A percentile compares a stretch with the other conserved stretches of the same genome.
Evolutionary conservation across 2,329 filamentous ascomycete genomes (phyloP).

Genomic region (Colletotrichum magnum): DNA sequence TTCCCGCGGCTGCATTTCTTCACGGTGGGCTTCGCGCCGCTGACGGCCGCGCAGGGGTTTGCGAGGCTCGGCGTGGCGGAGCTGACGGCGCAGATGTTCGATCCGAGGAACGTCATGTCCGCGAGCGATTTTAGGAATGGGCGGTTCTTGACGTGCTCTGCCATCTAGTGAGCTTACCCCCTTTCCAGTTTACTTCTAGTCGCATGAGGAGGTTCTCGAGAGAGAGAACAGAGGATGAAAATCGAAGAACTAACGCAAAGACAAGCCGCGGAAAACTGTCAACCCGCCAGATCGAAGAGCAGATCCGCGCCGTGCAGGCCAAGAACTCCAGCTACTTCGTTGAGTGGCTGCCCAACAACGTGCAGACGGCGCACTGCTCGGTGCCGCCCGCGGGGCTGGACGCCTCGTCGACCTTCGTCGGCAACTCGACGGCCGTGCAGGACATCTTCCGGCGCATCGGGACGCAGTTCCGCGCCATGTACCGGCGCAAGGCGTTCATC

Average conservation of each 20-base stretch:
- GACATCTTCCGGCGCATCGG: conserved; percentile 99
- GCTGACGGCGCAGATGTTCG: conserved; percentile 99
- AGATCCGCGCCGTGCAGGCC: conserved; percentile 99
- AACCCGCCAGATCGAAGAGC: conserved; percentile 99
- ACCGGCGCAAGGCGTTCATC: conserved; percentile 99
- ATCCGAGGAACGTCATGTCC: conserved; percentile 99
- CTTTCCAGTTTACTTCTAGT: background rate
- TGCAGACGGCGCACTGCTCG: conserved; percentile 98
- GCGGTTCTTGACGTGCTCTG: conserved; percentile 98
- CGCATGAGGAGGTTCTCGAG: no score
- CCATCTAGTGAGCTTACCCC: conserved; percentile 82
- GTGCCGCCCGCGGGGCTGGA: conserved; percentile 96
- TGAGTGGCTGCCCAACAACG: conserved; percentile 99
- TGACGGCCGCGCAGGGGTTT: conserved; percentile 88
- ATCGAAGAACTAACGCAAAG: background rate
- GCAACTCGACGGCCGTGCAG: conserved; percentile 99
- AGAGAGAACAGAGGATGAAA: no score
- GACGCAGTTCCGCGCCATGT: conserved; percentile 99
- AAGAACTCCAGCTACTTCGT: conserved; percentile 99
- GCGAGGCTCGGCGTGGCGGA: conserved; percentile 97
- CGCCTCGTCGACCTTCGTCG: conserved; percentile 99
- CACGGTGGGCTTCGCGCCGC: conserved; percentile 99
- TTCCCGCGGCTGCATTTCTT: conserved; percentile 99
- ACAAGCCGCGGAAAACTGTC: conserved; percentile 96
- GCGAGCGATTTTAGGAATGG: conserved; percentile 99